Evolutionary conservation across 78 protist genomes (phyloP).

Genomic region (Dictyostelium capitatum): DNA sequence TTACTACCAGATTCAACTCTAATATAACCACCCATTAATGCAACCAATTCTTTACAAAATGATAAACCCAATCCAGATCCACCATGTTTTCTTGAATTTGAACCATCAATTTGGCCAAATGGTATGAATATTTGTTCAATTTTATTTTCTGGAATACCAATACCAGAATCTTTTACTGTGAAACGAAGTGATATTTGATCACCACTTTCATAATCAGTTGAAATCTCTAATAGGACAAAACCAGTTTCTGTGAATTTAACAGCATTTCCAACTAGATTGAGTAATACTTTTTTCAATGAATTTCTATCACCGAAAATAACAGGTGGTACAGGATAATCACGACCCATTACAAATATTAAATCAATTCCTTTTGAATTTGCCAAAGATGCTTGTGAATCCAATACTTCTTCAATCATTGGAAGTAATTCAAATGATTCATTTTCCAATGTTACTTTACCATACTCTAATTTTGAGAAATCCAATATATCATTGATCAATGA

Average conservation of each 20-base stretch:
- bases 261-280: conserved; percentile 76
- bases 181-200: conserved; percentile 53
- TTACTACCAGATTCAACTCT: conserved; percentile 12
- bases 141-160: conserved; percentile 82
- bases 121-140: conserved; percentile 72
- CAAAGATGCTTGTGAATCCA: not conserved
- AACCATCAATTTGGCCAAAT: conserved; percentile 86
- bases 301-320: conserved; percentile 61
- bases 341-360: conserved; percentile 36
- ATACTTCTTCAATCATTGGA: conserved; percentile 66
- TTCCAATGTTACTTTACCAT: conserved; percentile 70
- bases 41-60: conserved; percentile 71
- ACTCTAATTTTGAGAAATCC: conserved; percentile 63
- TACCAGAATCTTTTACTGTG: conserved; percentile 86
- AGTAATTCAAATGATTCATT: conserved; percentile 49
- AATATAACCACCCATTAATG: conserved; percentile 83
- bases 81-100: conserved; percentile 80
- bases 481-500: conserved; percentile 69
- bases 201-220: conserved; percentile 56
- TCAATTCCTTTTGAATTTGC: conserved; percentile 57
- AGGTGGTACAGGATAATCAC: conserved; percentile 74
- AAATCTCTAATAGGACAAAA: conserved; percentile 44
- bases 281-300: conserved; percentile 40
- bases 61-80: conserved; percentile 89
- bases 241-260: conserved; percentile 82